Base-by-base conservation (phyloP, 2,329 filamentous ascomycete species). In the Pseudogymnoascus sp. region DNA sequence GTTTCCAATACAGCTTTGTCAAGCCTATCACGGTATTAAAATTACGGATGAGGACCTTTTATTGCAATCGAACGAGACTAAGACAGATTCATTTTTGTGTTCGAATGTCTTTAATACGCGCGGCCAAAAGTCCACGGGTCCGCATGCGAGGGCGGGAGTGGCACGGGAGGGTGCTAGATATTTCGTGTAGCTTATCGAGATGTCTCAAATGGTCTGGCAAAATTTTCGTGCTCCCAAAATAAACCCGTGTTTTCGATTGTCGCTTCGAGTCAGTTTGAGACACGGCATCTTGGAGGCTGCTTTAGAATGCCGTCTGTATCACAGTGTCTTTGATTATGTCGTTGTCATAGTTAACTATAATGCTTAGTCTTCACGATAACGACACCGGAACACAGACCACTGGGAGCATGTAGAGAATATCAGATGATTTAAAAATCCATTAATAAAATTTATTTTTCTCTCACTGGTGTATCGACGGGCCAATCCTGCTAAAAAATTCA, bases 401-500 rank as follows among this genome's bases (percentile, higher is more conserved):
- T 14, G 6, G 11, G 11, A 23, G 19, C 11, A 13, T 14, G 10
- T 48, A 23, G 43, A 48, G 10, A 57, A 31, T 19, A 6, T 28
- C 25, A 57, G 7, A 31, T 19, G n/a, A 31, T 16, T 19, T 13
- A 3, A 57, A 31, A n/a, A 7, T 11, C 5, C n/a, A 31, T 34
- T 34, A 28, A 21, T n/a, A 16, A n/a, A 34, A 25, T 11, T 23
- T 34, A 34, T 13, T 11, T 28, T 25, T 4, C 34, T 45, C 23
- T 64, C 65, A 83, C 74, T 84, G 82, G 66, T 75, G 75, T 66
- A 84, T 72, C 16, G 71, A 73, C 37, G 75, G 65, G 2, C 80
- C 82, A 72, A 85, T 83, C 31, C 75, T 74, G 31, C 70, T 71
- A 65, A 83, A 74, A 72, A 82, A 85, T 19, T 71, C 67, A 72